Evolutionary conservation across 2,329 filamentous ascomycete species (phyloP), one percentile per base, ranked within the genome.

Genomic region (Pseudocercospora crystallina): DNA sequence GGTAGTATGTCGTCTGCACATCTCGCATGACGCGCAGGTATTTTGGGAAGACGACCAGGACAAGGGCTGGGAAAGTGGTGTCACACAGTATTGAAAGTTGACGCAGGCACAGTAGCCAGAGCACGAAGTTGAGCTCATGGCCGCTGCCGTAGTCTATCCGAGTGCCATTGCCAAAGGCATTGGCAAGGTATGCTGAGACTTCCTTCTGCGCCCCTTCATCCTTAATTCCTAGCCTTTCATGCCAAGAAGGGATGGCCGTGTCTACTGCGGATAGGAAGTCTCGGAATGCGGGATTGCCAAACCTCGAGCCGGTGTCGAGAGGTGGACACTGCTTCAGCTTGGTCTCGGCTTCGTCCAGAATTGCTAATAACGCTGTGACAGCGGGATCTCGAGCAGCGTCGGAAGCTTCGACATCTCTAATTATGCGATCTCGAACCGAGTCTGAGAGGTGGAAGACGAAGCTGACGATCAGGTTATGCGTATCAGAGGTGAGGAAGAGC

Each of bases 81-180:
- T 71, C 68, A 1, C 79, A 73, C 32, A 97, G 68, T 14, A 89
- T 70, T 9, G 77, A 76, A 12, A 96, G 78, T 65, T 92, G 87
- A 69, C 94, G 89, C 0, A 99, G 83, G 66, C 90, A 96, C n/a
- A 99, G 81, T 32, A 97, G 80, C 91, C 92, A 99, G 67, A 96
- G 86, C 70, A 92, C 79, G 73, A 99, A 97, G 76, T 99, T 97
- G 56, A 99, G 81, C 73, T 99, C 94, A 70, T 99, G 94, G 2
- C 94, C 94, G 0, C 90, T 96, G 43, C 94, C 94, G 69, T 99
- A 99, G 74, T 99, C 94, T 64, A 99, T 94, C 35, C 92, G 83
- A 44, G 82, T 81, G 38, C 85, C 81, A 67, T 95, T 96, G 39
- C 94, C 94, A 59, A 97, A 91, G 0, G 88, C 86, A 65, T 95